Percentiles rank a stretch among this genome's conserved stretches.
Evolutionary conservation across 768 basidiomycete species (phyloP).

Genomic region (Ramaria sp.): DNA sequence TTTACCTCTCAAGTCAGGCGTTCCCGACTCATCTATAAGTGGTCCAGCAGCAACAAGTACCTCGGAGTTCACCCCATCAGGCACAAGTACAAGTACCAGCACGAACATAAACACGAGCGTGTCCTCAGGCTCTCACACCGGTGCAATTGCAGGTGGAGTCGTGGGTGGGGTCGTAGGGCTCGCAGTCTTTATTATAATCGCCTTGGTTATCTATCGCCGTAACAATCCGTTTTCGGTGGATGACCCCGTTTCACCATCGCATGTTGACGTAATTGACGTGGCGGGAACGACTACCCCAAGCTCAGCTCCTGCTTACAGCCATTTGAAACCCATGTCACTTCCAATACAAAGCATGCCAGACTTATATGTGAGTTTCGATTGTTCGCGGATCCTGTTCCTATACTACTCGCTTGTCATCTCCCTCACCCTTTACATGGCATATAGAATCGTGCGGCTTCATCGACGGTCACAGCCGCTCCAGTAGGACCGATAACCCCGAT

Average conservation of each 20-base stretch:
- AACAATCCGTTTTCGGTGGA: background rate
- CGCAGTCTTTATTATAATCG: background rate
- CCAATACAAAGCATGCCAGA: no score
- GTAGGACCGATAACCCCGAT: background rate
- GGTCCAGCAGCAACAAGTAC: no score
- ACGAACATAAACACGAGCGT: no score
- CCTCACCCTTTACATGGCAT: no score
- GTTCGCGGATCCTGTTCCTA: no score
- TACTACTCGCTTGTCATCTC: no score
- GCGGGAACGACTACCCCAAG: slow-evolving; percentile 11
- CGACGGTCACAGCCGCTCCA: slow-evolving; percentile 24
- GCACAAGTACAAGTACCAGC: slow-evolving; percentile 18
- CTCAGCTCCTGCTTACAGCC: slow-evolving; percentile 16
- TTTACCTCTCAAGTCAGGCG: no score
- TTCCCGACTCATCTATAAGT: no score
- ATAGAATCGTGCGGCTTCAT: slow-evolving; percentile 27
- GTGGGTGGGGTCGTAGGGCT: slow-evolving; percentile 29
- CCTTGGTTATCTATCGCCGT: slow-evolving; percentile 19
- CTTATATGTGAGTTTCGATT: no score
- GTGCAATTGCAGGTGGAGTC: slow-evolving; percentile 57
- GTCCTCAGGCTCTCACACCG: slow-evolving; percentile 30
- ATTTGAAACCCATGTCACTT: background rate
- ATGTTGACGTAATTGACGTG: background rate
- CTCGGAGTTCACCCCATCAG: background rate
- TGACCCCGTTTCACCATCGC: slow-evolving; percentile 4